Evolutionary conservation across 345 rosid genomes (phyloP), one percentile per base, ranked within the genome.

Genomic region (Eucalyptus polyanthemos): DNA sequence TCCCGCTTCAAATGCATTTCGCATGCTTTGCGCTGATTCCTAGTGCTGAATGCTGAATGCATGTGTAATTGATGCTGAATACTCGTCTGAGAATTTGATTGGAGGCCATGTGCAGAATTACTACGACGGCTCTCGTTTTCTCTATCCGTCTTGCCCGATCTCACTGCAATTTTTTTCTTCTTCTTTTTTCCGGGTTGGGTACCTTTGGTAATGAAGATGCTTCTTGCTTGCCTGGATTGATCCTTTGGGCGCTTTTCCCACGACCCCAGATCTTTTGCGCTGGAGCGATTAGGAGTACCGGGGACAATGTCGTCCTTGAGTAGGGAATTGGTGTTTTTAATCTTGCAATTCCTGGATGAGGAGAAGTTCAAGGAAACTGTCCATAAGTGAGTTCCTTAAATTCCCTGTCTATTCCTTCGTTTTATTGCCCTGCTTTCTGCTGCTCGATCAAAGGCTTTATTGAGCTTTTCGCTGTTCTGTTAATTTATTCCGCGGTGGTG

Each of bases 271-370:
- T 76, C 85, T 40, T 76, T 76, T 76, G 85, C 85, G 85, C 85
- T 76, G 85, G 85, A 76, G 85, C 85, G 85, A 76, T 40, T 76
- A 76, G 85, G 85, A 40, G 85, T 76, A 76, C 85, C 85, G 5
- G 85, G 85, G 88, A 53, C 40, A 86, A 96, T 95, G 99, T 92
- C 97, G 67, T 94, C 97, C 76, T 91, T 96, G 92, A 96, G 96
- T 91, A 94, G 97, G 89, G 98, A 96, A 92, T 90, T 95, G 91
- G 98, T 97, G 91, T 95, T 94, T 91, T 96, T 95, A 88, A 93
- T 96, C 89, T 96, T 97, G 53, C 98, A 97, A 89, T 97, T 97
- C 88, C 96, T 97, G 22, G 97, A 96, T 56, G 99, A 97, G 93
- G 97, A 97, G 92, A 95, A 96, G 88, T 97, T 93, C 65, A 94